phyloP scores from a whole-genome alignment of 2,329 filamentous ascomycete genomes.

The Hawksworthiomyces lignivorus region DNA sequence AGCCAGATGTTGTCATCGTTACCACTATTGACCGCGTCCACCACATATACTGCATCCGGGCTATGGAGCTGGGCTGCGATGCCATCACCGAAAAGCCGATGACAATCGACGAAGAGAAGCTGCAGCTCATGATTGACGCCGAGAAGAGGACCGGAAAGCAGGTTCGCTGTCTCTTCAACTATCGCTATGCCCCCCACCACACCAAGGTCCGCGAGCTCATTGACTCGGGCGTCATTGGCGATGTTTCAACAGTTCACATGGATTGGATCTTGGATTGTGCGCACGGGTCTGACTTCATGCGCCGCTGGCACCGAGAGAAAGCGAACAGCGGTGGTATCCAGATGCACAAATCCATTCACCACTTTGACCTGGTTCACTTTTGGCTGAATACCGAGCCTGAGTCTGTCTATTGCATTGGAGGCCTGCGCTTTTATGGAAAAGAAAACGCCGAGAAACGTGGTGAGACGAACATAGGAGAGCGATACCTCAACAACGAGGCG shows the following conservation, averaged over 20 bases:
- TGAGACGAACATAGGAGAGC: constrained; percentile 40
- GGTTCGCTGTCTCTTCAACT: constrained; percentile 56
- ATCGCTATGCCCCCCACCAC: constrained; percentile 58
- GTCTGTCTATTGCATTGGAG: constrained; percentile 51
- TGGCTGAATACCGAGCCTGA: constrained; percentile 49
- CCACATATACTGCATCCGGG: constrained; percentile 51
- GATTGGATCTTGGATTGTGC: constrained; percentile 57
- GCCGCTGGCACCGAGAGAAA: constrained; percentile 56
- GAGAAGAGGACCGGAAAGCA: constrained; percentile 40
- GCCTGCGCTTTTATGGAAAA: constrained; percentile 51
- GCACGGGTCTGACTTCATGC: constrained; percentile 57
- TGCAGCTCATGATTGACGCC: constrained; percentile 45
- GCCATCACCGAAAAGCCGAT: constrained; percentile 58
- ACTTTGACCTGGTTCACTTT: constrained; percentile 57
- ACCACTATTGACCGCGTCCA: constrained; percentile 58
- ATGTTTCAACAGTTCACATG: constrained; percentile 51
- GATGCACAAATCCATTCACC: constrained; percentile 56
- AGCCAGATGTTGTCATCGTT: constrained; percentile 54
- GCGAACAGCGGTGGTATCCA: constrained; percentile 51
- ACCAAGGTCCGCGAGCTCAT: constrained; percentile 50
- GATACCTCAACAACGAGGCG: constrained; percentile 41
- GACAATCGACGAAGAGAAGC: constrained; percentile 52
- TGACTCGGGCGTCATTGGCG: constrained; percentile 46
- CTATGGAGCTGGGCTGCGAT: constrained; percentile 50
- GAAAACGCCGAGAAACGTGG: constrained; percentile 53